Conservation (phyloP, 2,329 filamentous ascomycete species). For the Plenodomus tracheiphilus region DNA sequence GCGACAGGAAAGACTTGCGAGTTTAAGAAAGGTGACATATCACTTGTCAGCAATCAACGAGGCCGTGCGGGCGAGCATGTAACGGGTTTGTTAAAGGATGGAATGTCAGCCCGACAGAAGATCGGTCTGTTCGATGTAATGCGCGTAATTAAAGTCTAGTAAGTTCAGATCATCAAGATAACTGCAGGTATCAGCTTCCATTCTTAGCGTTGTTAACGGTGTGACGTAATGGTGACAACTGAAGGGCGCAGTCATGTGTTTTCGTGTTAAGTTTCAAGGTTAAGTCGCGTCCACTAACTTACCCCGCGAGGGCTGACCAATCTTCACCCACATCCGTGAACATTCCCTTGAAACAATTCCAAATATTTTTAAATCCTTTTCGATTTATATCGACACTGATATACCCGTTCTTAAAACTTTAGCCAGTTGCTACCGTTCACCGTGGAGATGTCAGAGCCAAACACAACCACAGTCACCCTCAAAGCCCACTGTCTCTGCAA, state of each 20-base stretch:
- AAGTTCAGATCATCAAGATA: neutral
- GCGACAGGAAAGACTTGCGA: no score
- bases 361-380: neutral
- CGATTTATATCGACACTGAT: no score
- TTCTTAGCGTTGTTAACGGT: no score
- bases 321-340: neutral
- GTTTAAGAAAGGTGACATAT: no score
- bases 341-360: neutral
- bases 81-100: no score
- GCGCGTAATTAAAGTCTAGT: constrained; percentile 24
- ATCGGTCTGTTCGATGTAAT: constrained; percentile 13
- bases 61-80: no score
- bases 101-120: no score
- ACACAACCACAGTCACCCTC: constrained; percentile 12
- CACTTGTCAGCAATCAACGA: no score
- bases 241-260: constrained; percentile 9
- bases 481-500: constrained; percentile 54
- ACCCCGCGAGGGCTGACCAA: constrained; percentile 24
- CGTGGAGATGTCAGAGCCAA: no score
- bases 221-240: no score
- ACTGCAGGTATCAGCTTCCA: no score
- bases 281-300: constrained; percentile 1
- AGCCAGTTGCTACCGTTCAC: no score
- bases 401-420: neutral
- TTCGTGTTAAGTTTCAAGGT: constrained; percentile 7